Conservation (phyloP, 139 green algal species). For the Tetradesmus obliquus region DNA sequence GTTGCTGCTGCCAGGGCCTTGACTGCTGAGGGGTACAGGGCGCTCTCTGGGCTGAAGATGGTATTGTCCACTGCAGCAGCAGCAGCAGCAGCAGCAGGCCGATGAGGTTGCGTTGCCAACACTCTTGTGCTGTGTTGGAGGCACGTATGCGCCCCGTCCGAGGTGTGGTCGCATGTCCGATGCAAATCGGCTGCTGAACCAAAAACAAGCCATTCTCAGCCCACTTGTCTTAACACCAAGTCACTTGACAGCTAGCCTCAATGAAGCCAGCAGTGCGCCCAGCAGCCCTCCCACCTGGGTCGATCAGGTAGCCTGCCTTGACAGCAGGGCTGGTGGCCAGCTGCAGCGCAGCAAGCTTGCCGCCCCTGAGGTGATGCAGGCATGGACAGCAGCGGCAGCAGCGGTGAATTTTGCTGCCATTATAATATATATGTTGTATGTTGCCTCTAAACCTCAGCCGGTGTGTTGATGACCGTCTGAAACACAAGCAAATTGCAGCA, state of each 20-base stretch:
- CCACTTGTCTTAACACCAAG: no score
- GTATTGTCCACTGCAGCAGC: not conserved
- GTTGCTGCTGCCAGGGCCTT: no score
- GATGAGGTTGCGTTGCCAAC: not conserved
- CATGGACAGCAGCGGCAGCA: not conserved
- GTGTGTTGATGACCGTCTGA: no score
- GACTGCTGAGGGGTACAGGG: not conserved
- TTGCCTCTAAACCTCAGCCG: no score
- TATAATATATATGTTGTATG: no score
- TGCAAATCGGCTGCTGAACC: no score
- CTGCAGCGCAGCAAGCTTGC: constrained; percentile 13
- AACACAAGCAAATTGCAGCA: not conserved
- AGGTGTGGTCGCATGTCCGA: no score
- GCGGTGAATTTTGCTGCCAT: not conserved
- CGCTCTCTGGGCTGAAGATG: not conserved
- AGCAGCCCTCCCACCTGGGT: not conserved
- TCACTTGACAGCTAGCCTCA: no score
- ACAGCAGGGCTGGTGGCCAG: not conserved
- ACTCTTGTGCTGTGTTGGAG: no score
- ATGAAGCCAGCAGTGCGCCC: not conserved
- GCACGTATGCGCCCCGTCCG: no score
- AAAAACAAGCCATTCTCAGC: no score
- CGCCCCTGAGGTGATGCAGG: not conserved
- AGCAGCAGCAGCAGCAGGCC: not conserved
- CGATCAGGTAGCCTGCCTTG: not conserved